Base-by-base conservation (phyloP, 2,329 filamentous ascomycete species). In the Monascus ruber region DNA sequence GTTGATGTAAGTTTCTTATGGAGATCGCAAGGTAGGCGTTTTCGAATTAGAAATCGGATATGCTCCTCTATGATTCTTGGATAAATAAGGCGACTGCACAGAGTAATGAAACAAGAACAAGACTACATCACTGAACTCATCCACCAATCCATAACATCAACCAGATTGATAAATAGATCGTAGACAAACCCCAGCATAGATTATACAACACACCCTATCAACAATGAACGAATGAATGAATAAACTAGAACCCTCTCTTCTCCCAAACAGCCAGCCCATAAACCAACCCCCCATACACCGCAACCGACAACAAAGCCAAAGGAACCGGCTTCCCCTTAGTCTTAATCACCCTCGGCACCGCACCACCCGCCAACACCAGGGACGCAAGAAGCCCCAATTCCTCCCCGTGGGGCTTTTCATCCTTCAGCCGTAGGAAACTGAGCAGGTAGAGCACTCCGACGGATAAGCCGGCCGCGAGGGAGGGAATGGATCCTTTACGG, bases 381-480 rank as follows among this genome's bases (percentile, higher is more conserved):
- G 85, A 94, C 4, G 91, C 91, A 33, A 95, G 71, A 6, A 98
- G 73, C n/a, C 83, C 85, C 33, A 94, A 70, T 65, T 96, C 91
- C 50, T 93, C 68, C 46, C 89, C 91, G 61, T 91, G 94, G 3
- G 83, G 60, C 59, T 86, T 74, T 44, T 74, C 70, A 52, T 78
- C 80, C 52, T 82, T 79, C 46, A 94, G 79, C 42, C 88, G 83
- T 56, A 84, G 80, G 47, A 83, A 88, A 46, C 86, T 85, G 33
- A 94, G 70, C 24, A 79, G 79, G 64, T 98, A 83, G 43, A 85
- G 65, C 10, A 72, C 66, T 34, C 91, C 91, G 48, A 98, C 87
- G 28, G 81, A 80, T 49, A 85, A 71, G 38, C 91, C 91, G 9
- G 91, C 91, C 8, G 77, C 79, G 50, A 96, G 73, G 8, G 87